These are phyloP conservation scores for Cryptococcus hybrid DNA, from an alignment of 1,284 basidiomycete genomes.

Conservation along the genomic window DNA sequence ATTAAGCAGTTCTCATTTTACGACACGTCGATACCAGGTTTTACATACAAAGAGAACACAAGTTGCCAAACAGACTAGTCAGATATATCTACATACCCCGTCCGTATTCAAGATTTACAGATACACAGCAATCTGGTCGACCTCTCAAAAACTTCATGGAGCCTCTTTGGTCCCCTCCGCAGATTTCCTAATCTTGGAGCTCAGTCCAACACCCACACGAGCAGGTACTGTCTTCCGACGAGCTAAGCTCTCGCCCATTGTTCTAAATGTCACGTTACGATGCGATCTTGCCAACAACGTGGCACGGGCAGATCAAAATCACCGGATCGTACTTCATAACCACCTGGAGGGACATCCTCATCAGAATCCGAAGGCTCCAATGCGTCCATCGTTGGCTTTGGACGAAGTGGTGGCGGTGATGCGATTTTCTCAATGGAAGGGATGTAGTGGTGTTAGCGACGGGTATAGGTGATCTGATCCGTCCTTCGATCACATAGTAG, in stretches of 20 bases:
- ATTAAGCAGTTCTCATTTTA: too few species aligned
- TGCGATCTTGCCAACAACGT: conserved; percentile 5
- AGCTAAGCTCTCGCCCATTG: neutral
- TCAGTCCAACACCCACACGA: neutral
- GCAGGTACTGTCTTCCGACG: conserved; percentile 11
- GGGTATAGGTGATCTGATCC: neutral
- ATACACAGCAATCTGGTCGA: too few species aligned
- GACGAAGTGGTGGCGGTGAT: conserved; percentile 1
- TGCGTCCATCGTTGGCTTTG: conserved; percentile 19
- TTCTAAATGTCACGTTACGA: neutral
- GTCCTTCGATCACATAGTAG: conserved; percentile 40
- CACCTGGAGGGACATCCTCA: conserved; percentile 46
- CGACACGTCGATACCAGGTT: too few species aligned
- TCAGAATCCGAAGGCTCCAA: conserved; percentile 48
- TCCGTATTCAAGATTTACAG: too few species aligned
- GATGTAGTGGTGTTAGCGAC: conserved; percentile 7
- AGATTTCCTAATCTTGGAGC: neutral
- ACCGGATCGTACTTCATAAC: conserved; percentile 29
- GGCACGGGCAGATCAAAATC: conserved; percentile 11
- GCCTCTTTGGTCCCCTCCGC: conserved; percentile 5
- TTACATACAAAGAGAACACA: too few species aligned
- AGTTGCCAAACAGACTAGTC: too few species aligned
- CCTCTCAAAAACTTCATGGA: conserved; percentile 3
- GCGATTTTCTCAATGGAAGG: neutral
- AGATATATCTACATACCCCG: too few species aligned